These are phyloP conservation scores for Populus euphratica DNA, from an alignment of 345 rosid species.

Conservation along the genomic window DNA sequence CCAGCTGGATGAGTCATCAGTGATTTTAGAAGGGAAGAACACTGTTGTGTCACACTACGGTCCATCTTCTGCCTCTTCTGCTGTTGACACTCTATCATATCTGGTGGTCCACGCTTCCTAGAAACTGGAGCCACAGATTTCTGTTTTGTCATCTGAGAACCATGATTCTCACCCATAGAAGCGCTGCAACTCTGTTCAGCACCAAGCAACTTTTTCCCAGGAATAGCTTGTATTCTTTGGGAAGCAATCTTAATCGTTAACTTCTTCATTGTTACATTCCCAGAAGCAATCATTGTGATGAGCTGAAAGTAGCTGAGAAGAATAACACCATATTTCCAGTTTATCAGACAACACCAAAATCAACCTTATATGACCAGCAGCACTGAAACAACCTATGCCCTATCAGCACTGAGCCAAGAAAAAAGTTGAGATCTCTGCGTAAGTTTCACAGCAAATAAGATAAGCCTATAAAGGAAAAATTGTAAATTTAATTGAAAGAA, in stretches of 20 bases:
- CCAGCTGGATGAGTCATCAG: constrained; percentile 44
- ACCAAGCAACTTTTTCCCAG: constrained; percentile 23
- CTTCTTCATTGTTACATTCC: constrained; percentile 34
- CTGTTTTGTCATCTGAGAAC: constrained; percentile 18
- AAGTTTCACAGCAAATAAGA: not conserved
- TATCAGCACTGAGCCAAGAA: constrained; percentile 3
- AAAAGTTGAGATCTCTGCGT: not conserved
- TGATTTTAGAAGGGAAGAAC: constrained; percentile 41
- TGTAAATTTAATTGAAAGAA: not conserved
- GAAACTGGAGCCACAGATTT: not conserved
- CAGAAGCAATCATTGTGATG: constrained; percentile 40
- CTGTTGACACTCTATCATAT: constrained; percentile 29
- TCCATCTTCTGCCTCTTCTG: constrained; percentile 60
- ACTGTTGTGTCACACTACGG: constrained; percentile 43
- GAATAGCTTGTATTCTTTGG: constrained; percentile 31
- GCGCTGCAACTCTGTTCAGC: constrained; percentile 7
- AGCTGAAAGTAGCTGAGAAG: constrained; percentile 5
- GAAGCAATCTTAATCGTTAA: constrained; percentile 57
- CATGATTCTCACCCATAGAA: constrained; percentile 4
- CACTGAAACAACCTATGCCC: constrained; percentile 19
- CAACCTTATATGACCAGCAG: not conserved
- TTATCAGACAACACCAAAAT: not conserved
- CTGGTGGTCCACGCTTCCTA: constrained; percentile 43
- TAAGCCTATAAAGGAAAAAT: not conserved
- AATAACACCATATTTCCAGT: not conserved